Base-by-base conservation (phyloP, 192 early-diverging fungal genomes). In the Phycomyces nitens region DNA sequence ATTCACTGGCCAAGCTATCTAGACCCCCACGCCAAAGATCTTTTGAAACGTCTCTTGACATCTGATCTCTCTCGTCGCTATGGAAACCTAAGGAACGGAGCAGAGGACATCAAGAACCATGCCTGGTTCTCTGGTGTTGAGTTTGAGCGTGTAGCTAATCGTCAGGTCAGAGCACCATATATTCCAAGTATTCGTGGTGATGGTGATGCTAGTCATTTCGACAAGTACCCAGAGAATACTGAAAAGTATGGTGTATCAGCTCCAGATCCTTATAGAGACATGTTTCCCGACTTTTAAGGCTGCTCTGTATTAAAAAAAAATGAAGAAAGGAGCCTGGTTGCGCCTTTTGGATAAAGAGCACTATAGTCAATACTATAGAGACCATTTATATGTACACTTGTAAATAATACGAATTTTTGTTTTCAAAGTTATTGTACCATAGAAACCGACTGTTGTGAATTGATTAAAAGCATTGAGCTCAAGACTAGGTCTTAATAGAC, bases 181-280 rank as follows among this genome's bases (percentile, higher is more conserved):
- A 41, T 68, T 4, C 66, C 66, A 15, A 55, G 27, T 5, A 61
- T 68, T 52, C 78, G 78, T 58, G 84, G 89, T 41, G 88, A 89
- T 4, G 94, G 94, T 22, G 96, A 98, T 64, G 86, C 94, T 2
- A 90, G 88, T 71, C 90, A 98, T 77, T 98, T 98, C 88, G 95
- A 98, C 73, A 79, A 82, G 65, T 98, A 98, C 66, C 91, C 93
- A 5, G 96, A 98, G 72, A 92, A 96, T 62, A 77, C 85, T 34
- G 94, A 94, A 68, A 87, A 85, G 8, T 98, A 98, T 76, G 96
- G 94, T 8, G 23, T 56, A 14, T 20, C 47, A 12, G 49, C 53
- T 20, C 41, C 67, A 18, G 67, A 69, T 50, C 52, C 43, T 23
- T 62, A 62, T 39, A 29, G 67, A 54, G 52, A 55, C 14, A 63